Percentiles rank a stretch among this genome's conserved stretches.
phyloP scores from a whole-genome alignment of 768 basidiomycete species.

The Mycena albidolilacea region DNA sequence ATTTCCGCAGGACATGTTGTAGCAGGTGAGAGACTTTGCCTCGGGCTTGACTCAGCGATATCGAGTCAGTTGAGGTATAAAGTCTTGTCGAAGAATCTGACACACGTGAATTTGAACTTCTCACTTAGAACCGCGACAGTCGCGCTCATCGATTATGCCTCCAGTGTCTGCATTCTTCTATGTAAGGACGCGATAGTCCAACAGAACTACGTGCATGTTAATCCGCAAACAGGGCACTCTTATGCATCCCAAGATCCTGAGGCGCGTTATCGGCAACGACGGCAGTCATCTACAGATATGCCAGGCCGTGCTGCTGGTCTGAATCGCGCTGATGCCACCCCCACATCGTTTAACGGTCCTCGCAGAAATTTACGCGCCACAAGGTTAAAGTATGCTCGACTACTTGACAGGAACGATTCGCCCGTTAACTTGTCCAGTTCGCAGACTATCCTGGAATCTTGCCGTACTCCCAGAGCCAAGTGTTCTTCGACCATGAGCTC shows the following conservation, averaged over 20 bases:
- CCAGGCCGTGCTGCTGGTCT: constrained; percentile 82
- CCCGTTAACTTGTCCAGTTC: constrained; percentile 50
- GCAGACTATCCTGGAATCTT: constrained; percentile 91
- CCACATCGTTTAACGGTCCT: constrained; percentile 19
- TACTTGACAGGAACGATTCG: neutral
- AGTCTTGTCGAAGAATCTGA: neutral
- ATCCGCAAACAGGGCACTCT: constrained; percentile 92
- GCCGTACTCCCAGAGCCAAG: constrained; percentile 64
- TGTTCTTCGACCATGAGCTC: constrained; percentile 67
- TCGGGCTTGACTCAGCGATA: neutral
- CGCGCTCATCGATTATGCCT: constrained; percentile 2
- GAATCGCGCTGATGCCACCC: constrained; percentile 40
- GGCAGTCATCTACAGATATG: constrained; percentile 76
- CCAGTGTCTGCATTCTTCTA: constrained; percentile 34
- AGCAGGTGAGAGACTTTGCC: neutral
- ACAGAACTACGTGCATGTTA: constrained; percentile 49
- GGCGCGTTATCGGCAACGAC: constrained; percentile 79
- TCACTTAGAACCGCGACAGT: neutral
- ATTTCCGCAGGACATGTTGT: constrained; percentile 71
- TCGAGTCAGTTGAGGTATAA: neutral
- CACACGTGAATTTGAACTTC: neutral
- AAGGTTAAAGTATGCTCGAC: constrained; percentile 70
- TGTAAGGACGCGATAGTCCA: constrained; percentile 15
- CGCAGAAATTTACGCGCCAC: constrained; percentile 86
- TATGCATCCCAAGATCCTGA: constrained; percentile 88